Percentiles rank a stretch among this genome's conserved stretches.
These are phyloP conservation scores for Priceomyces fermenticarens DNA, from an alignment of 805 yeast species.

Conservation along the genomic window DNA sequence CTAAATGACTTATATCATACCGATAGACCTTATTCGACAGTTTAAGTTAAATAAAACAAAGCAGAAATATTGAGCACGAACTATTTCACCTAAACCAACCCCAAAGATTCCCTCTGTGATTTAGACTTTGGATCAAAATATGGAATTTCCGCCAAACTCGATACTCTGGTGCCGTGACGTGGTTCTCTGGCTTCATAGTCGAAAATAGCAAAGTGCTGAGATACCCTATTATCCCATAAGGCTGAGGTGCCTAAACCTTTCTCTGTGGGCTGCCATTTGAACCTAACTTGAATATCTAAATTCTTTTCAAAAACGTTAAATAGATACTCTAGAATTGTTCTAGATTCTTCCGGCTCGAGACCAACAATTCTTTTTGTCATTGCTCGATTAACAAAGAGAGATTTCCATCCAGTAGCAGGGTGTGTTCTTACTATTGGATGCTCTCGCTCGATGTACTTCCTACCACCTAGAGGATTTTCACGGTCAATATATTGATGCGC, in stretches of 20 bases:
- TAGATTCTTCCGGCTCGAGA: slow-evolving; percentile 48
- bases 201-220: slow-evolving; percentile 52
- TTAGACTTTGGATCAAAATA: slow-evolving; percentile 47
- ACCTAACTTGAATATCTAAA: slow-evolving; percentile 54
- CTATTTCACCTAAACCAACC: slow-evolving; percentile 22
- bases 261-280: slow-evolving; percentile 45
- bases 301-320: slow-evolving; percentile 46
- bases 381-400: slow-evolving; percentile 50
- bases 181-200: slow-evolving; percentile 44
- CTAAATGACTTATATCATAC: no score
- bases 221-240: slow-evolving; percentile 58
- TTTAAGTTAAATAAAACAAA: no score
- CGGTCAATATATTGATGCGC: slow-evolving; percentile 43
- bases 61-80: no score
- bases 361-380: slow-evolving; percentile 53
- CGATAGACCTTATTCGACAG: no score
- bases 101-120: slow-evolving; percentile 53
- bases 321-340: slow-evolving; percentile 44
- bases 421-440: slow-evolving; percentile 64
- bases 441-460: slow-evolving; percentile 47
- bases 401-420: slow-evolving; percentile 64
- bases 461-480: slow-evolving; percentile 44
- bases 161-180: slow-evolving; percentile 53
- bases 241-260: slow-evolving; percentile 49
- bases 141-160: slow-evolving; percentile 52